Base-by-base conservation (phyloP, 768 basidiomycete genomes). In the Collybia sordida region DNA sequence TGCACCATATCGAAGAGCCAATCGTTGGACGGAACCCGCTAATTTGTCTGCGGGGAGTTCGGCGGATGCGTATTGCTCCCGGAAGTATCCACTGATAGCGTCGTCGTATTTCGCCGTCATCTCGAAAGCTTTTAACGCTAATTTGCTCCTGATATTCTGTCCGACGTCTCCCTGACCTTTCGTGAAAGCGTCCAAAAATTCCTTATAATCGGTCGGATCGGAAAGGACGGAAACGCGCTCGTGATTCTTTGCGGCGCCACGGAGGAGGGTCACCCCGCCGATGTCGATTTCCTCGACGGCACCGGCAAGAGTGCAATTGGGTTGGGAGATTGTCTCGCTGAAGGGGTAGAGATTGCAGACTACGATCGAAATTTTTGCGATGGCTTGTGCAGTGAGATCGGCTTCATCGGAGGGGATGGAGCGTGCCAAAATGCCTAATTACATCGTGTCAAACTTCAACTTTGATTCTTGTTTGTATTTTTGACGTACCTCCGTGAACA, bases 311-410 rank as follows among this genome's bases (percentile, higher is more conserved):
- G 92, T 94, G 71, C 94, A 95, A 56, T 82, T 82, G 0, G 93
- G 90, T 59, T 86, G 83, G 0, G 95, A 81, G 65, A 96, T 90
- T 42, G 95, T 97, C 18, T 85, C 82, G 25, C 90, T 83, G 74
- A 99, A 99, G 0, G 97, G 97, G 75, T 99, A 98, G 45, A 99
- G 84, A 68, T 99, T 99, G 84, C 97, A 99, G 53, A 97, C 94
- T 50, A 99, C 96, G 73, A 99, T 88, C 49, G 89, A 86, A 72
- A 98, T 98, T 54, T 91, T 90, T 5, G 90, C 82, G 69, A 99
- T 98, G 51, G 75, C 76, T 62, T 96, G 93, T 6, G 85, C 75
- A 23, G 80, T 72, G 45, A 98, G 81, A 66, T 99, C 97, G 47
- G 80, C 75, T 56, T 93, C 81, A 70, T 99, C 97, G 8, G 93